Percentiles rank a stretch among this genome's conserved stretches.
Conservation (phyloP, 176 grass and related monocot species). For the Pharus latifolius region DNA sequence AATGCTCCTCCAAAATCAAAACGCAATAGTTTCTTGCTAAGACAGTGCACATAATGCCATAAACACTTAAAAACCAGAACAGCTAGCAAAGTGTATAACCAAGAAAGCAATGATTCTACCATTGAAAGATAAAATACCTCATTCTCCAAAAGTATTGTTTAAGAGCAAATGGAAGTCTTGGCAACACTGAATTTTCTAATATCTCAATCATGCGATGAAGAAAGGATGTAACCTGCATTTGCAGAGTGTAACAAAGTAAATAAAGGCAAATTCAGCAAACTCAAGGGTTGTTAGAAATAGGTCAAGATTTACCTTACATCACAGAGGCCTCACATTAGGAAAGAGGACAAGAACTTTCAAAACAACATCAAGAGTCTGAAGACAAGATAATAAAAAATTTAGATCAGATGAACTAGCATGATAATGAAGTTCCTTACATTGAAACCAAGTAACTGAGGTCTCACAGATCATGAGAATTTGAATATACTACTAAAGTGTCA, state of each 20-base stretch:
- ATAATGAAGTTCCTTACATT: too few relatives aligned
- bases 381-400: constrained; percentile 11
- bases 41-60: neutral
- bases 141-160: constrained; percentile 69
- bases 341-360: constrained; percentile 70
- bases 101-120: neutral
- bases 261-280: constrained; percentile 12
- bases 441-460: too few relatives aligned
- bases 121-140: constrained; percentile 50
- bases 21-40: too few relatives aligned
- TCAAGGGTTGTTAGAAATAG: constrained; percentile 15
- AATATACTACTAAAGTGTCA: too few relatives aligned
- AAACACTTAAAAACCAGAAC: neutral
- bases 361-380: constrained; percentile 73
- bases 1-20: neutral
- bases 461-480: too few relatives aligned
- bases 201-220: constrained; percentile 96
- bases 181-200: constrained; percentile 72
- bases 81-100: neutral
- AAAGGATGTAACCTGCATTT: constrained; percentile 76
- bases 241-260: neutral
- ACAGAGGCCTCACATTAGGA: constrained; percentile 56
- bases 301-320: constrained; percentile 61
- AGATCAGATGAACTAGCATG: neutral
- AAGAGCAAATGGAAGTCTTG: constrained; percentile 52